Evolutionary conservation across 345 rosid genomes (phyloP).

Genomic region (Eucalyptus marginata): DNA sequence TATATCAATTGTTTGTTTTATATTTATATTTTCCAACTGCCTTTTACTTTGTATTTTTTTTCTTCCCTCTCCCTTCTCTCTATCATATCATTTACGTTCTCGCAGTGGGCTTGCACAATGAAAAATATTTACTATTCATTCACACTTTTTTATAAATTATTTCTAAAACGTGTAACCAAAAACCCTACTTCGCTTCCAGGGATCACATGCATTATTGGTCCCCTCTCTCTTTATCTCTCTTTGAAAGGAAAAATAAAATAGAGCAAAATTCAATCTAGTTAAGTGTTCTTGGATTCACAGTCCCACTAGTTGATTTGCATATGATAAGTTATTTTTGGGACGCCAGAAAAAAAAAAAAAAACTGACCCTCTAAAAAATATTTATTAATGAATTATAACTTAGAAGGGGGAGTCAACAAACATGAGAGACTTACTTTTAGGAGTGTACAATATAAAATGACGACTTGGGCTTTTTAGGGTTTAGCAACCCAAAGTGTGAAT

Average conservation of each 20-base stretch:
- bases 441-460: neutral
- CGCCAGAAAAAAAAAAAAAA: neutral
- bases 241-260: neutral
- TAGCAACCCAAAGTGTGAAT: neutral
- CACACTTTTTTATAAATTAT: neutral
- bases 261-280: neutral
- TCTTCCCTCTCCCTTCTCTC: neutral
- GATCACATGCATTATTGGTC: neutral
- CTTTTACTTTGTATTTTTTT: neutral
- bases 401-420: neutral
- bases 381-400: neutral
- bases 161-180: neutral
- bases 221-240: neutral
- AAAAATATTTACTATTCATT: neutral
- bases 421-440: neutral
- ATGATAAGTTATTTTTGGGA: neutral
- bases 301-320: neutral
- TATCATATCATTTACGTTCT: neutral
- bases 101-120: neutral
- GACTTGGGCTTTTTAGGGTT: neutral
- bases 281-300: neutral
- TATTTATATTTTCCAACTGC: neutral
- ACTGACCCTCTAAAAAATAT: neutral
- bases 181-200: neutral
- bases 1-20: neutral